A percentile compares a stretch with the other conserved stretches of the same genome.
These are phyloP conservation scores for Orychophragmus violaceus DNA, from an alignment of 345 rosid species.

Conservation along the genomic window DNA sequence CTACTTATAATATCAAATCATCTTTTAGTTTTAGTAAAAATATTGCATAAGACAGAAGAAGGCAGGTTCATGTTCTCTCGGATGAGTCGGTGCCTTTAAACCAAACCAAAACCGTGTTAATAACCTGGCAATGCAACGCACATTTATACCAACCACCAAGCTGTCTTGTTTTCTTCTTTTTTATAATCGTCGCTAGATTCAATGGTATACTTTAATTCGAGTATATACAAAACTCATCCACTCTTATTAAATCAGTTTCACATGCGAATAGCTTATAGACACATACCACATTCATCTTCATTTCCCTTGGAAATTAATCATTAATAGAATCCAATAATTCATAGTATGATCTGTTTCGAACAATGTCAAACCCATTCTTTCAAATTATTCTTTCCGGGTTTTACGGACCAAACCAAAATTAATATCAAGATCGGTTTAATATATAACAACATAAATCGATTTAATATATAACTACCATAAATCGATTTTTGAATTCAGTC, in stretches of 20 bases:
- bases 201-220: conserved; percentile 11
- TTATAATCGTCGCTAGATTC: conserved; percentile 12
- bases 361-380: conserved; percentile 20
- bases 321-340: conserved; percentile 26
- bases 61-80: conserved; percentile 6
- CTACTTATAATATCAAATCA: too few relatives aligned
- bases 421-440: background rate
- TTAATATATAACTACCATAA: background rate
- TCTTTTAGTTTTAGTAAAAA: background rate
- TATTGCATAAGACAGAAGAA: conserved; percentile 16
- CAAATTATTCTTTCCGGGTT: background rate
- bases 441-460: too few relatives aligned
- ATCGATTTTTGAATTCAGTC: background rate
- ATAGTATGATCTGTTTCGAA: conserved; percentile 25
- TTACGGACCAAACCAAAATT: background rate
- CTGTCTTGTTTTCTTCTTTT: conserved; percentile 12
- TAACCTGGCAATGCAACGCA: conserved; percentile 20
- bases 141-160: conserved; percentile 32
- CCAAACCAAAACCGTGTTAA: conserved; percentile 34
- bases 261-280: background rate
- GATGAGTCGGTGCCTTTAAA: conserved; percentile 12
- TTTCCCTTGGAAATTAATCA: background rate
- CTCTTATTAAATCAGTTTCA: background rate
- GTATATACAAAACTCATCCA: background rate
- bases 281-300: conserved; percentile 19